These are phyloP conservation scores for Diaporthe nobilis DNA, from an alignment of 2,329 filamentous ascomycete species.

Conservation along the genomic window DNA sequence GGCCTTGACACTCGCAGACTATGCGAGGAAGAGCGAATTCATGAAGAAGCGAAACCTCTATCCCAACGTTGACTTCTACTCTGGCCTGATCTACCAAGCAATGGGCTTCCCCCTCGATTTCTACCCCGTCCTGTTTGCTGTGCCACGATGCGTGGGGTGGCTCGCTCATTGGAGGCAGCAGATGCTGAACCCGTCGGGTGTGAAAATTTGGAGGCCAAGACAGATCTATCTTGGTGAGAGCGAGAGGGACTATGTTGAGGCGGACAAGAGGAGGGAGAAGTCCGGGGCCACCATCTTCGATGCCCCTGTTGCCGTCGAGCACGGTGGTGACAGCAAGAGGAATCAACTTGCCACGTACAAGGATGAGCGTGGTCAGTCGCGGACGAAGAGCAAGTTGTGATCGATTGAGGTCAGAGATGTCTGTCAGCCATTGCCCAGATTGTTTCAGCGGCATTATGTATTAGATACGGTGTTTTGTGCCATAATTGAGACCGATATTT, in stretches of 20 bases:
- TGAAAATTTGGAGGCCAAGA: conserved; percentile 66
- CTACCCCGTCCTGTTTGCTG: conserved; percentile 66
- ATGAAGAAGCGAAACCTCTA: conserved; percentile 63
- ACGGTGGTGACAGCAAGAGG: conserved; percentile 60
- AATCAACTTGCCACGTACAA: conserved; percentile 57
- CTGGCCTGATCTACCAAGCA: conserved; percentile 65
- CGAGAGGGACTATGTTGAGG: conserved; percentile 60
- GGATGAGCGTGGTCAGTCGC: conserved; percentile 53
- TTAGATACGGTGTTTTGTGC: not conserved
- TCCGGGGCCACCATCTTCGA: conserved; percentile 51
- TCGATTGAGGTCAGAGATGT: not conserved
- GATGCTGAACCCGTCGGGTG: conserved; percentile 60
- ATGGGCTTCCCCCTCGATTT: conserved; percentile 68
- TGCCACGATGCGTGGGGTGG: conserved; percentile 66
- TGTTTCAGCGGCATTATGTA: conserved; percentile 2
- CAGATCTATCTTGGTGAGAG: conserved; percentile 63
- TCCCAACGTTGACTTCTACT: conserved; percentile 68
- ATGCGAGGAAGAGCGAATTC: conserved; percentile 61
- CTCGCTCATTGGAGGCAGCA: conserved; percentile 66
- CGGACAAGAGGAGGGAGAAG: conserved; percentile 52
- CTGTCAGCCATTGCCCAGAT: not conserved
- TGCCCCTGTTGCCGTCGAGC: conserved; percentile 53
- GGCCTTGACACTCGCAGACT: conserved; percentile 60
- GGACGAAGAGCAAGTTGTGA: conserved; percentile 49
- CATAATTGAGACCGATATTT: not conserved